Evolutionary conservation across 2,329 filamentous ascomycete genomes (phyloP).

Genomic region (Paecilomyces formosus): DNA sequence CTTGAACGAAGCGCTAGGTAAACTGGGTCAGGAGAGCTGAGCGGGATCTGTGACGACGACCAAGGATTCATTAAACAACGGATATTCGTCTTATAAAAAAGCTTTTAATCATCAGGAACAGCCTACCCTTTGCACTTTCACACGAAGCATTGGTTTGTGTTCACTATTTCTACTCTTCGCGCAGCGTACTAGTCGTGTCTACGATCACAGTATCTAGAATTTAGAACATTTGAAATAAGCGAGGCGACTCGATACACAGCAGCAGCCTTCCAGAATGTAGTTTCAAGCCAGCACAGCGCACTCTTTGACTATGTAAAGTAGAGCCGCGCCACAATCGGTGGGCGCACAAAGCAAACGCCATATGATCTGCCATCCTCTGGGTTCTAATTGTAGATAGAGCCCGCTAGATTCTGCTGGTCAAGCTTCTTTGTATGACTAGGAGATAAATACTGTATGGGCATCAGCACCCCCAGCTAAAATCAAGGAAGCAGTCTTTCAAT

Average conservation of each 20-base stretch:
- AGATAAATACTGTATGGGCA: too few relatives aligned
- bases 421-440: too few relatives aligned
- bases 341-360: too few relatives aligned
- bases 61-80: neutral
- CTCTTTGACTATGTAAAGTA: too few relatives aligned
- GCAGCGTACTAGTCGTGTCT: neutral
- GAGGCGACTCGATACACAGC: neutral
- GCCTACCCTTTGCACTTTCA: neutral
- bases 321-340: too few relatives aligned
- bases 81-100: neutral
- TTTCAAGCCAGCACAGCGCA: neutral
- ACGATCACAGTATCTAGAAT: neutral
- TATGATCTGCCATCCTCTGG: too few relatives aligned
- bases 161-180: neutral
- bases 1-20: constrained; percentile 48
- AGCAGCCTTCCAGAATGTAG: neutral
- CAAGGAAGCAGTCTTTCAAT: too few relatives aligned
- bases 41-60: neutral
- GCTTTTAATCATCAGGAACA: neutral
- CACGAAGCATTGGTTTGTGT: neutral
- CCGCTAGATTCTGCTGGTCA: too few relatives aligned
- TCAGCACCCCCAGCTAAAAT: too few relatives aligned
- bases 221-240: neutral
- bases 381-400: too few relatives aligned
- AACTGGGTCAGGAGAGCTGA: constrained; percentile 49